phyloP scores from a whole-genome alignment of 2,329 filamentous ascomycete genomes.

The Phialophora expanda region DNA sequence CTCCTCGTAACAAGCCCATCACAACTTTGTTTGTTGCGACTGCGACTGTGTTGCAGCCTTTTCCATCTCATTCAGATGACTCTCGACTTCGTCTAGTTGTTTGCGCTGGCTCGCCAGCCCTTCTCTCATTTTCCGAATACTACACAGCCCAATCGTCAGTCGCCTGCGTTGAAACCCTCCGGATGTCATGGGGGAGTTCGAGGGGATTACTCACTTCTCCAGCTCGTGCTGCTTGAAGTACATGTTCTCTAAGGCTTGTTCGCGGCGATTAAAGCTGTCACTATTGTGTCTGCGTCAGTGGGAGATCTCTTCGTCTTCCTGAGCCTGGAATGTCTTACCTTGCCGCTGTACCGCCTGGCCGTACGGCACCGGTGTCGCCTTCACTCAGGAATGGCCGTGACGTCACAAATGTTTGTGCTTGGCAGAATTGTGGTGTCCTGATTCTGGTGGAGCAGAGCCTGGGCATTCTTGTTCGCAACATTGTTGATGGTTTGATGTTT shows the following conservation, averaged over 20 bases:
- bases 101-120: conserved; percentile 31
- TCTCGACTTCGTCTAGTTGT: conserved; percentile 35
- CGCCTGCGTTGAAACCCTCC: background rate
- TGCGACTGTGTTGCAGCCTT: conserved; percentile 23
- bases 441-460: conserved; percentile 32
- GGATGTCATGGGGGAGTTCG: background rate
- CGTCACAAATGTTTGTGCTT: conserved; percentile 33
- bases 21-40: conserved; percentile 23
- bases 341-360: conserved; percentile 29
- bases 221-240: conserved; percentile 36
- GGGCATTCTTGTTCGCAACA: conserved; percentile 35
- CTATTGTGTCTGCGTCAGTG: conserved; percentile 13
- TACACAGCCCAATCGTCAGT: conserved; percentile 16
- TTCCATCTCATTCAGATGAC: conserved; percentile 36
- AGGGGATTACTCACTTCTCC: conserved; percentile 33
- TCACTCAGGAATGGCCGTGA: conserved; percentile 25
- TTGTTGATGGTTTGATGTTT: conserved; percentile 17
- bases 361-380: conserved; percentile 31
- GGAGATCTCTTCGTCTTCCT: background rate
- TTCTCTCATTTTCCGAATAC: conserved; percentile 34
- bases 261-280: conserved; percentile 34
- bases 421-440: conserved; percentile 35
- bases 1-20: background rate
- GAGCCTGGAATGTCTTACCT: conserved; percentile 23
- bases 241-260: conserved; percentile 36